Conservation (phyloP, 768 basidiomycete genomes). For the Tulasnella sp. region DNA sequence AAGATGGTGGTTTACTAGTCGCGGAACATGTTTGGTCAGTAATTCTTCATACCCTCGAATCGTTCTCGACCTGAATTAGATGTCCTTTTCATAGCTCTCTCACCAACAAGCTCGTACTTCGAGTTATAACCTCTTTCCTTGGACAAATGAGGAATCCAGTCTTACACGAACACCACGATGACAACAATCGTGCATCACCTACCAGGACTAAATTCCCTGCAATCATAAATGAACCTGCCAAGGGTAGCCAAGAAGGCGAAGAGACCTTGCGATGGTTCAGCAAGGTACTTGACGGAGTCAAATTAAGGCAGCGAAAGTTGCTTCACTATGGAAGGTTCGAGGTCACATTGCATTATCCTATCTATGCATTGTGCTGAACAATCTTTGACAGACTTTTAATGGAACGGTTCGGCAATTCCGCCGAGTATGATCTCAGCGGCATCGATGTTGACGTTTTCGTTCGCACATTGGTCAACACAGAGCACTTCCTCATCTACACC, state of each 20-base stretch:
- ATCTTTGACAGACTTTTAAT: slow-evolving; percentile 42
- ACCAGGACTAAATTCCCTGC: background rate
- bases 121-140: slow-evolving; percentile 89
- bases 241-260: slow-evolving; percentile 22
- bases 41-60: background rate
- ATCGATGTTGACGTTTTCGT: slow-evolving; percentile 70
- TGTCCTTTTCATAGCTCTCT: slow-evolving; percentile 45
- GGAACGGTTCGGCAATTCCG: slow-evolving; percentile 84
- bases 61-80: background rate
- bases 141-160: slow-evolving; percentile 62
- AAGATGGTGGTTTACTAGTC: slow-evolving; percentile 78
- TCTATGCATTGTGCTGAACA: background rate
- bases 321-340: slow-evolving; percentile 78
- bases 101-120: slow-evolving; percentile 83
- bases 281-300: slow-evolving; percentile 86
- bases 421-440: slow-evolving; percentile 73
- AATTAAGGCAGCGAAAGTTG: slow-evolving; percentile 82
- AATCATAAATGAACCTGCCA: background rate
- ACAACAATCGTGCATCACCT: background rate
- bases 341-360: background rate
- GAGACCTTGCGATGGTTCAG: slow-evolving; percentile 81
- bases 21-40: slow-evolving; percentile 90
- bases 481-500: slow-evolving; percentile 91
- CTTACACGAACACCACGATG: too few relatives aligned
- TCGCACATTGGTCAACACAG: slow-evolving; percentile 59